A percentile compares a stretch with the other conserved stretches of the same genome.
Conservation (phyloP, 345 rosid genomes). For the Camelina laxa region DNA sequence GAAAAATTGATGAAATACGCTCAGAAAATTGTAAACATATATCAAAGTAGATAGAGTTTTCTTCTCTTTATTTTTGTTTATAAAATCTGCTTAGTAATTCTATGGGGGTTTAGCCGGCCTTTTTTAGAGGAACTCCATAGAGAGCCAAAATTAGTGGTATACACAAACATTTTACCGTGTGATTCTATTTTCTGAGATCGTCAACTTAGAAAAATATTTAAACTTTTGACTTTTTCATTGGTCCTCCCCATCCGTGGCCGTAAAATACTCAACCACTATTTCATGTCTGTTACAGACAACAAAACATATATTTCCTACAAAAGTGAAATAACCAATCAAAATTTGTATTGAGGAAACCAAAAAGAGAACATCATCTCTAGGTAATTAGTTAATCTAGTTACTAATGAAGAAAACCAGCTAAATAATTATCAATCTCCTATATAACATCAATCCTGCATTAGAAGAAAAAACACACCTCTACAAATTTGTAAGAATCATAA, state of each 20-base stretch:
- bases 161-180: not conserved
- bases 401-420: not conserved
- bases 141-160: not conserved
- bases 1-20: no score
- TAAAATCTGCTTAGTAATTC: no score
- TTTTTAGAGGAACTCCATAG: not conserved
- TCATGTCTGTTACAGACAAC: slow-evolving; percentile 23
- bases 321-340: not conserved
- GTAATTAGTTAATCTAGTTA: not conserved
- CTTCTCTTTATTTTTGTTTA: no score
- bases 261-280: not conserved
- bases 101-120: no score
- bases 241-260: not conserved
- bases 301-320: not conserved
- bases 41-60: no score
- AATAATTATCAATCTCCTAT: not conserved
- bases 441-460: not conserved
- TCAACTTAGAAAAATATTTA: not conserved
- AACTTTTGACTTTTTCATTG: slow-evolving; percentile 12
- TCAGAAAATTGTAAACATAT: no score
- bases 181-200: not conserved
- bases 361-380: not conserved
- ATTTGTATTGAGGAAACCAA: not conserved
- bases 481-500: not conserved
- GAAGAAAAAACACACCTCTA: not conserved